Evolutionary conservation across 176 grass and related monocot genomes (phyloP).

Genomic region (Oryza rufipogon): DNA sequence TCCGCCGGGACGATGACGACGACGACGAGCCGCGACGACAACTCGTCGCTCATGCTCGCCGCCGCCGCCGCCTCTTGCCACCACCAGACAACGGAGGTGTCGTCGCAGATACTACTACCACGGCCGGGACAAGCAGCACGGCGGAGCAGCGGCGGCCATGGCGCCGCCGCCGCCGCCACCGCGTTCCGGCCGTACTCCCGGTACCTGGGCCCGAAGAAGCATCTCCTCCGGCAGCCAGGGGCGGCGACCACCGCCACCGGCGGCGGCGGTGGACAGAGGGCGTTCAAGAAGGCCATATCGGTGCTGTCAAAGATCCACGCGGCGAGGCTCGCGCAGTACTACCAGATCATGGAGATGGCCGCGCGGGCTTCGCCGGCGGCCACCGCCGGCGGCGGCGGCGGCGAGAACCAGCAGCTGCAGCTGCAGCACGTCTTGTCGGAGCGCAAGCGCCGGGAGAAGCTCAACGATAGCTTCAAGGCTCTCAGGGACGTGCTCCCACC

Average conservation of each 20-base stretch:
- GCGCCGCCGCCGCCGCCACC: no score
- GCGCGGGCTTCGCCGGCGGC: not conserved
- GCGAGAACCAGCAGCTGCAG: slow-evolving; percentile 12
- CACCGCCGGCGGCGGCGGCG: not conserved
- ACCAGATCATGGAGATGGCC: slow-evolving; percentile 2
- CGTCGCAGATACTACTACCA: not conserved
- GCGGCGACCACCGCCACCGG: not conserved
- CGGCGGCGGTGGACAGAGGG: slow-evolving; percentile 26
- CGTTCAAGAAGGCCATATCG: slow-evolving; percentile 28
- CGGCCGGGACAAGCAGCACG: not conserved
- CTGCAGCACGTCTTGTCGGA: slow-evolving; percentile 50
- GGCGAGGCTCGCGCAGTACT: slow-evolving; percentile 6
- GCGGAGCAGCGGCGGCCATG: not conserved
- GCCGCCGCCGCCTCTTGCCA: not conserved
- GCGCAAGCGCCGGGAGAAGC: slow-evolving; percentile 53
- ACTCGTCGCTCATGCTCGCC: not conserved
- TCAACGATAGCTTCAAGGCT: slow-evolving; percentile 50
- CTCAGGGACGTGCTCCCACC: slow-evolving; percentile 47
- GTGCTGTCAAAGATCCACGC: slow-evolving; percentile 17
- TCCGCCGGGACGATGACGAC: not conserved
- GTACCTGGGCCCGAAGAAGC: slow-evolving; percentile 31
- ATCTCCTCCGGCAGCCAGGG: not conserved
- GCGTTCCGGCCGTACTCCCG: slow-evolving; percentile 29
- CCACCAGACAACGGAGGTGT: not conserved
- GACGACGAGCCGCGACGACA: not conserved